Conservation (phyloP, 441 rosid species). For the Sinapis alba region DNA sequence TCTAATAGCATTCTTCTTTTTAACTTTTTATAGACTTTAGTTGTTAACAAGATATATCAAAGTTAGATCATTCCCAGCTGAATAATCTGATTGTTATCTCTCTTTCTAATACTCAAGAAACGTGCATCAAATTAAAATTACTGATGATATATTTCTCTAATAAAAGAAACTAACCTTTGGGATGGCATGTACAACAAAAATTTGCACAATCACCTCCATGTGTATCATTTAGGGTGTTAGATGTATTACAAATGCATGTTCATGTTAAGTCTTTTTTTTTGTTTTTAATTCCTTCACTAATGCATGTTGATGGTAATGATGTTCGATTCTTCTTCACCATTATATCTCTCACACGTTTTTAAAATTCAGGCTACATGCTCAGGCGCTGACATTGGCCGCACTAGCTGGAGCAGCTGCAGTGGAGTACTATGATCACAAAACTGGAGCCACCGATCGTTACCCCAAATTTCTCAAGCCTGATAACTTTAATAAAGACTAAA, state of each 20-base stretch:
- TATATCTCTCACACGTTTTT: neutral
- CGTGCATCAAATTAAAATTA: neutral
- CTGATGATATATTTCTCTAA: neutral
- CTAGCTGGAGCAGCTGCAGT: constrained; percentile 87
- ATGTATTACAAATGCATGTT: neutral
- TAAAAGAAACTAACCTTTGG: neutral
- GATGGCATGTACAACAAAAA: neutral
- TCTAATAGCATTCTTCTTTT: too few species aligned
- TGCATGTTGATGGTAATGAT: neutral
- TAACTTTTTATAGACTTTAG: too few species aligned
- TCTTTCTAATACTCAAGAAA: neutral
- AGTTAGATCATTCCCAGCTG: neutral
- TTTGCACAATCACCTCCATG: neutral
- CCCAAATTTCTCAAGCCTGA: constrained; percentile 50
- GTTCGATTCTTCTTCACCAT: neutral
- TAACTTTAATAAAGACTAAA: constrained; percentile 52
- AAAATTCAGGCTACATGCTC: constrained; percentile 76
- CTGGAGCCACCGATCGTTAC: constrained; percentile 55
- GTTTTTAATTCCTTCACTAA: neutral
- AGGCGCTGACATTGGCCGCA: constrained; percentile 84
- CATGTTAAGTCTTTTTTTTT: neutral
- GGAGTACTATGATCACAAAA: constrained; percentile 76
- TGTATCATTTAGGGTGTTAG: neutral
- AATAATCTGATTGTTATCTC: neutral
- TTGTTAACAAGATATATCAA: neutral